These are phyloP conservation scores for Neurospora pannonica DNA, from an alignment of 495 filamentous ascomycete species.

Conservation along the genomic window DNA sequence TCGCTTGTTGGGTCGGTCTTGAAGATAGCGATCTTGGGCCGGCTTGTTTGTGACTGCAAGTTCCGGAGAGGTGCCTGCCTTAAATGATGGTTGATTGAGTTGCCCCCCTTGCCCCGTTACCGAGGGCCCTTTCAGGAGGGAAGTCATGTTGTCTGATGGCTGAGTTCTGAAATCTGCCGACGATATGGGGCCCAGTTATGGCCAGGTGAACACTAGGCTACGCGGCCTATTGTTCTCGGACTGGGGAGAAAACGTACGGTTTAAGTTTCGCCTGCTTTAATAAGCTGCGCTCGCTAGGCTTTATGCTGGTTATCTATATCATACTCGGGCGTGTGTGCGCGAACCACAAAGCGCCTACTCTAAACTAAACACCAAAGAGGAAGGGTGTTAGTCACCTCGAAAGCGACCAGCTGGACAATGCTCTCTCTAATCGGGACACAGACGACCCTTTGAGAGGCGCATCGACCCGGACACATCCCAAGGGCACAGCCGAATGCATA, in stretches of 20 bases:
- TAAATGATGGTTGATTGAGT: not conserved
- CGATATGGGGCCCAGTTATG: not conserved
- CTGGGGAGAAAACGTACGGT: not conserved
- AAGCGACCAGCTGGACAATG: not conserved
- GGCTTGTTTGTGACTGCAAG: constrained; percentile 2
- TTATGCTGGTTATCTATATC: not conserved
- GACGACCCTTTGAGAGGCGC: not conserved
- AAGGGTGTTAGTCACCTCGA: not conserved
- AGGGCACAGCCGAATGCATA: not conserved
- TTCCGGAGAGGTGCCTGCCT: not conserved
- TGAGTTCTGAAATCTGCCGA: not conserved
- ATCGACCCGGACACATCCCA: not conserved
- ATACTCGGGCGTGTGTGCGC: not conserved
- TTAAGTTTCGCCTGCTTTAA: not conserved
- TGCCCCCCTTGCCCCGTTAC: not conserved
- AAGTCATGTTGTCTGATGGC: not conserved
- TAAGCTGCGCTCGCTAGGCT: not conserved
- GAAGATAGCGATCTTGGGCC: not conserved
- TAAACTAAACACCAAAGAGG: not conserved
- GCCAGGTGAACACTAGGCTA: not conserved
- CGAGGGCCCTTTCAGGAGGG: not conserved
- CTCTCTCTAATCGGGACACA: not conserved
- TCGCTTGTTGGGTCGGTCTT: not conserved
- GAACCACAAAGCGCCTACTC: not conserved
- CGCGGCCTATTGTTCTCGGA: not conserved